Evolutionary conservation across 345 rosid species (phyloP).

Genomic region (Syzygium oleosum): DNA sequence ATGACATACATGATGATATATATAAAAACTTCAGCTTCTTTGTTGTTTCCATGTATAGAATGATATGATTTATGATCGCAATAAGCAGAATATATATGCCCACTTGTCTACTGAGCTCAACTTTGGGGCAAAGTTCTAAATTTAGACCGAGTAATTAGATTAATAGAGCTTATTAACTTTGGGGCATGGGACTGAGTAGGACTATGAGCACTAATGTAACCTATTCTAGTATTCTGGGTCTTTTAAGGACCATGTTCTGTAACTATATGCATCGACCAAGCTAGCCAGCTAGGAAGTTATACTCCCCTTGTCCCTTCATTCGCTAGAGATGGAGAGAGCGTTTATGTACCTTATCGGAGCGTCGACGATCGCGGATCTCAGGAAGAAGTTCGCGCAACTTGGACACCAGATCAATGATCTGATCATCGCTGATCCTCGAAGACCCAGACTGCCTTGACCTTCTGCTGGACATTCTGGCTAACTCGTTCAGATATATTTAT

Average conservation of each 20-base stretch:
- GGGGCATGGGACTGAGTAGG: not conserved
- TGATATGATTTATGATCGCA: not conserved
- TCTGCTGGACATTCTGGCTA: constrained; percentile 62
- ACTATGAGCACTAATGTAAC: not conserved
- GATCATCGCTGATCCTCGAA: constrained; percentile 86
- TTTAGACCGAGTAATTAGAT: not conserved
- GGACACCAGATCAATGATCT: constrained; percentile 80
- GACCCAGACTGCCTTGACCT: constrained; percentile 72
- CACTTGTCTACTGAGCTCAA: not conserved
- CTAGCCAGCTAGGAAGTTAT: not conserved
- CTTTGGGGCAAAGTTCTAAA: not conserved
- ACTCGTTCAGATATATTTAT: not conserved
- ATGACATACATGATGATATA: not conserved
- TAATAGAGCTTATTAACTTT: not conserved
- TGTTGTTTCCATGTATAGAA: not conserved
- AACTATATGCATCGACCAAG: not conserved
- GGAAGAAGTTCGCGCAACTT: constrained; percentile 84
- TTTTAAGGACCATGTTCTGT: not conserved
- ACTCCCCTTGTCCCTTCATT: not conserved
- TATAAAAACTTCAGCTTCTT: not conserved
- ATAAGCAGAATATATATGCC: not conserved
- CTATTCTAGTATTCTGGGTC: not conserved
- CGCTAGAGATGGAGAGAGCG: not conserved
- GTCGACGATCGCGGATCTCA: constrained; percentile 67
- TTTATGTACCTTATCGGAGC: constrained; percentile 61